Conservation (phyloP, 768 basidiomycete genomes). For the Hortiboletus flavorubellus region DNA sequence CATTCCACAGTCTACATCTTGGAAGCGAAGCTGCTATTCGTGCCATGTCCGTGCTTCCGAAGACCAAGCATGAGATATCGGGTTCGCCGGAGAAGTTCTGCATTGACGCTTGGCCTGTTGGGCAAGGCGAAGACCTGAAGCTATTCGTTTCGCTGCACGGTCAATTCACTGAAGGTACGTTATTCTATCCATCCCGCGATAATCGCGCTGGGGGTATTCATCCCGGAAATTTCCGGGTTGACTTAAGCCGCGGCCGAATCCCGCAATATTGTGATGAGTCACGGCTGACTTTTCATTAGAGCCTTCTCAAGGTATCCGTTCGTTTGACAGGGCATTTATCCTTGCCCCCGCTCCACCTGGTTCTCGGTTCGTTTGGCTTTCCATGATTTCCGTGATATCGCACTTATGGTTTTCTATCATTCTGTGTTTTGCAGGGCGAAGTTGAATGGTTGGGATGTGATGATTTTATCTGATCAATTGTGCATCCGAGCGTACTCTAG, state of each 20-base stretch:
- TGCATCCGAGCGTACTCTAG: slow-evolving; percentile 82
- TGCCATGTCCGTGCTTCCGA: slow-evolving; percentile 62
- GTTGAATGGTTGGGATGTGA: slow-evolving; percentile 82
- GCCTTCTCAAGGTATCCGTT: slow-evolving; percentile 75
- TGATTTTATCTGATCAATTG: slow-evolving; percentile 86
- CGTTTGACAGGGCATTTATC: slow-evolving; percentile 92
- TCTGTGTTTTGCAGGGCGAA: slow-evolving; percentile 54
- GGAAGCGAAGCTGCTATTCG: slow-evolving; percentile 63
- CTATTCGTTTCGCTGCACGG: slow-evolving; percentile 80
- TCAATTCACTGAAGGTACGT: slow-evolving; percentile 85
- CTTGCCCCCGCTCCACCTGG: slow-evolving; percentile 76
- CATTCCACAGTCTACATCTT: slow-evolving; percentile 64
- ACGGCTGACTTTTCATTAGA: slow-evolving; percentile 39
- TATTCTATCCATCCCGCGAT: slow-evolving; percentile 5
- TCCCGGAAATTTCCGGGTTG: slow-evolving; percentile 14
- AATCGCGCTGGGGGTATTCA: neutral
- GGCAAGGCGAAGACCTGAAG: slow-evolving; percentile 52
- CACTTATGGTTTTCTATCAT: slow-evolving; percentile 10
- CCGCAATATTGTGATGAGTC: slow-evolving; percentile 10
- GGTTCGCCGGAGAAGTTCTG: slow-evolving; percentile 80
- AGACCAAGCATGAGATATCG: slow-evolving; percentile 78
- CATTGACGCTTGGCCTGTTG: slow-evolving; percentile 81
- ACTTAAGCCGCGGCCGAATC: slow-evolving; percentile 1
- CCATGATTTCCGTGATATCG: neutral
- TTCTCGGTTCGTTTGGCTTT: slow-evolving; percentile 62